These are phyloP conservation scores for Angomonas ambiguus DNA, from an alignment of 208 protist genomes.

Conservation along the genomic window DNA sequence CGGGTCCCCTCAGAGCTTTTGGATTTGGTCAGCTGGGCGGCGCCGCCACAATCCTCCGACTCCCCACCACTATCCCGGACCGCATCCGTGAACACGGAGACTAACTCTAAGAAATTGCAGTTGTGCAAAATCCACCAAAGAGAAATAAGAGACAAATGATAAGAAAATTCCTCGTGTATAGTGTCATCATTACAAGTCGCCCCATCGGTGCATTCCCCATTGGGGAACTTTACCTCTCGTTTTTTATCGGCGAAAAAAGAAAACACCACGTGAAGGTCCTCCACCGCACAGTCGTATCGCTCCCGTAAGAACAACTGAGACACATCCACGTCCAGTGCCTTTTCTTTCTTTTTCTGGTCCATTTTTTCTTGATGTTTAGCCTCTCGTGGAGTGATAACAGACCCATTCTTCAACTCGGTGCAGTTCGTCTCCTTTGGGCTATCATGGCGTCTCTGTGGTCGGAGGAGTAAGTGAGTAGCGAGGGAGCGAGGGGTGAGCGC, in stretches of 20 bases:
- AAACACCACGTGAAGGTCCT: slow-evolving; percentile 7
- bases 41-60: background rate
- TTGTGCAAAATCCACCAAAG: slow-evolving; percentile 2
- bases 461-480: background rate
- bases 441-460: background rate
- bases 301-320: background rate
- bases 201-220: background rate
- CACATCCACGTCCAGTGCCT: background rate
- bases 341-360: background rate
- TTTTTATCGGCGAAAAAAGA: slow-evolving; percentile 3
- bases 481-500: slow-evolving; percentile 8
- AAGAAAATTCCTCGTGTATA: background rate
- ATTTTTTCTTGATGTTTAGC: background rate
- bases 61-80: background rate
- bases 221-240: background rate
- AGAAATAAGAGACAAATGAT: background rate
- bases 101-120: background rate
- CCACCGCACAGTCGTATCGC: background rate
- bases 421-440: background rate
- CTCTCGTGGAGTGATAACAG: background rate
- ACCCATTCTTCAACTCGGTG: background rate
- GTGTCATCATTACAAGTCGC: background rate
- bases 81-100: background rate
- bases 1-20: background rate
- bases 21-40: background rate